These are phyloP conservation scores for Colletotrichum cereale DNA, from an alignment of 2,329 filamentous ascomycete species.

Conservation along the genomic window DNA sequence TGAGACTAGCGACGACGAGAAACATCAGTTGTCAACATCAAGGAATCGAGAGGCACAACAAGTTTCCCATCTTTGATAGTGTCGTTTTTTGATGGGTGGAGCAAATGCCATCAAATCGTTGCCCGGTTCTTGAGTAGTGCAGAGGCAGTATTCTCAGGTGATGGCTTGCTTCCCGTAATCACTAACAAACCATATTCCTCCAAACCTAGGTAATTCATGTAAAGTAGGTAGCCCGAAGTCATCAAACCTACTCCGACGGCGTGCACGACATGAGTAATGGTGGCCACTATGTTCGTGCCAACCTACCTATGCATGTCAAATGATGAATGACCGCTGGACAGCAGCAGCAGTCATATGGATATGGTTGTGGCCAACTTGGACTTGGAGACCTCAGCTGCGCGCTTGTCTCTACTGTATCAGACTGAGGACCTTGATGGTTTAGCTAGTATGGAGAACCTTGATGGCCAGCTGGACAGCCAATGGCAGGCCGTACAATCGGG, in stretches of 20 bases:
- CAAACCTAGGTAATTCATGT: neutral
- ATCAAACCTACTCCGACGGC: neutral
- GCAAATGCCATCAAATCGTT: neutral
- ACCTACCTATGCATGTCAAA: neutral
- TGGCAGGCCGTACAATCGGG: constrained; percentile 7
- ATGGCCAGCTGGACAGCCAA: constrained; percentile 24
- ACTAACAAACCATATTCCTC: neutral
- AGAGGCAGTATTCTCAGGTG: neutral
- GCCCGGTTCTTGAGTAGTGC: neutral
- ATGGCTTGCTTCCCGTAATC: neutral
- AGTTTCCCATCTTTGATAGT: neutral
- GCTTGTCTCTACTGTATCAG: neutral
- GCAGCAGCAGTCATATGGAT: neutral
- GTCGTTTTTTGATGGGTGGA: neutral
- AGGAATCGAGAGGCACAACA: neutral
- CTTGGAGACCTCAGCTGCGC: constrained; percentile 1
- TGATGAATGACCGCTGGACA: neutral
- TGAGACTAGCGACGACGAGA: neutral
- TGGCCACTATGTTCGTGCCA: neutral
- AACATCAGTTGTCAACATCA: neutral
- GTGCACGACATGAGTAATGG: neutral
- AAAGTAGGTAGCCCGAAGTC: neutral
- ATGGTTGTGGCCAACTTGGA: neutral
- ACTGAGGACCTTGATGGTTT: constrained; percentile 36
- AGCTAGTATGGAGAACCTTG: constrained; percentile 38